Evolutionary conservation across 2,329 filamentous ascomycete species (phyloP), one percentile per base, ranked within the genome.

Genomic region (Stromatinia cepivora): DNA sequence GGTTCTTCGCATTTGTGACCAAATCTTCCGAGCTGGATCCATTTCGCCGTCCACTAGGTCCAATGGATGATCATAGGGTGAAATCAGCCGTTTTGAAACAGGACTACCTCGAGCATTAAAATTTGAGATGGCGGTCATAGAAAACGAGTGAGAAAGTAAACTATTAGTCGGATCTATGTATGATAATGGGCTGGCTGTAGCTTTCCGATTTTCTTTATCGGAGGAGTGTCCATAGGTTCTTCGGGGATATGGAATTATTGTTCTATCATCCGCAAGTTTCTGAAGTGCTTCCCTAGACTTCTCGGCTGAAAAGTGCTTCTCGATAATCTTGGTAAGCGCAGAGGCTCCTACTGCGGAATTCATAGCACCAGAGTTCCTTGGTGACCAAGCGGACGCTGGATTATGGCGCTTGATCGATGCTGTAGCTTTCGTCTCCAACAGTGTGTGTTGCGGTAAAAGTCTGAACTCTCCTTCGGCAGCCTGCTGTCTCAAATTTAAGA

Each of bases 341-440:
- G 73, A 77, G 1, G 34, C 31, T 25, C 59, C 67, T 52, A 72
- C 53, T 20, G 70, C 54, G 4, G 36, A 79, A 54, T 80, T 81
- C 0, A 79, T 74, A 1, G 76, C 71, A 3, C 79, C 78, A 4
- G 75, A 74, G 2, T 79, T 79, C 15, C 78, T 80, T 3, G 84
- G 83, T 6, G 84, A 86, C 86, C 85, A 88, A 31, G 80, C 78
- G 0, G 86, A 88, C 10, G 79, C 71, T 0, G 80, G 75, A 72
- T 84, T 83, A 69, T 84, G 81, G 50, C 83, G 79, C 67, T 82
- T 83, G 58, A 89, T 81, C 17, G 81, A 79, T 11, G 85, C 86
- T 3, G 80, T 84, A 7, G 81, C 84, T 20, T 80, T 81, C 6
- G 87, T 89, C 72, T 86, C 81, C 31, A 89, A 76, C 20, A 76